A percentile compares a stretch with the other conserved stretches of the same genome.
Conservation (phyloP, 2,329 filamentous ascomycete genomes). For the Epichloe amarillans region DNA sequence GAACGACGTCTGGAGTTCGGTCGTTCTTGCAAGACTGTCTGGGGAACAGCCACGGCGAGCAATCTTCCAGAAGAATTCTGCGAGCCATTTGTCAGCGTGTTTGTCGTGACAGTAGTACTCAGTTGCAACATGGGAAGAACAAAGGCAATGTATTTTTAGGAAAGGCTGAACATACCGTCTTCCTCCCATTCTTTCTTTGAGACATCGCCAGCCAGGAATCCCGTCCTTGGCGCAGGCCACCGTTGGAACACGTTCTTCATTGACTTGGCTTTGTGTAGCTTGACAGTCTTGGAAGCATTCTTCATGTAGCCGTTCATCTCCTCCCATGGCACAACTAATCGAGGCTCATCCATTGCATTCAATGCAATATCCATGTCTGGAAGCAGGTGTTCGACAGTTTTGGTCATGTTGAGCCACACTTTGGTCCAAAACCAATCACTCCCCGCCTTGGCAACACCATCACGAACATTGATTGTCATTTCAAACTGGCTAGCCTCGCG, state of each 20-base stretch:
- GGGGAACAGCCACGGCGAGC: conserved; percentile 48
- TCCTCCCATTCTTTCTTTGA: conserved; percentile 35
- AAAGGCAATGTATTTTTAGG: neutral
- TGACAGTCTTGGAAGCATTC: conserved; percentile 34
- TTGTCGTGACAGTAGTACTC: no score
- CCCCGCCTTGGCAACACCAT: conserved; percentile 34
- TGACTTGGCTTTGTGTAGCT: conserved; percentile 29
- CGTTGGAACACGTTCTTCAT: conserved; percentile 31
- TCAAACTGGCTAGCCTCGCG: conserved; percentile 41
- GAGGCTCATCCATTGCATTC: conserved; percentile 55
- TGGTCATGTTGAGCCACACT: conserved; percentile 41
- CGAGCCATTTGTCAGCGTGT: neutral
- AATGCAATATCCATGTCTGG: conserved; percentile 57
- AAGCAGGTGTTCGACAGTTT: conserved; percentile 38
- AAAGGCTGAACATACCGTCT: conserved; percentile 26
- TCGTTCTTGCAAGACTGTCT: conserved; percentile 43
- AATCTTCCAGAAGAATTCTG: conserved; percentile 43
- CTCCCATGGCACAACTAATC: conserved; percentile 50
- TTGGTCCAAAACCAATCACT: conserved; percentile 46
- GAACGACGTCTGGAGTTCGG: conserved; percentile 30
- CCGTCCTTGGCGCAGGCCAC: conserved; percentile 25
- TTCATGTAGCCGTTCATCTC: conserved; percentile 41
- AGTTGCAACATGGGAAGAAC: no score
- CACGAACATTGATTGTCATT: conserved; percentile 47
- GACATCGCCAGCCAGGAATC: conserved; percentile 20